phyloP scores from a whole-genome alignment of 305 asterid species.

The Striga hermonthica region DNA sequence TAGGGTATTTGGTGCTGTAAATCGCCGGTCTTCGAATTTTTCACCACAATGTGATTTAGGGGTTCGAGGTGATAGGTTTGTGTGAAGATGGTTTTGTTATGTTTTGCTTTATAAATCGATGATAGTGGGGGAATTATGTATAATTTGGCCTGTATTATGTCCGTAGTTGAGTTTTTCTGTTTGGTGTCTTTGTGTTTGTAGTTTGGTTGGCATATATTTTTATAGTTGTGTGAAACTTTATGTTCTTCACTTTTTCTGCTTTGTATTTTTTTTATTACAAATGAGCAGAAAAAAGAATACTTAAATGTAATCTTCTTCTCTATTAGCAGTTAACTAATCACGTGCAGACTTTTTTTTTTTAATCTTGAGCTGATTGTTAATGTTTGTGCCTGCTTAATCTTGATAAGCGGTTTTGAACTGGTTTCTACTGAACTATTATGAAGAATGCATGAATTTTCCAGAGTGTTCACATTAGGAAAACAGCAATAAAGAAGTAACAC shows the following conservation, averaged over 20 bases:
- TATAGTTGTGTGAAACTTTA: not conserved
- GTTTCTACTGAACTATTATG: too few relatives aligned
- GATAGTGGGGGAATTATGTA: not conserved
- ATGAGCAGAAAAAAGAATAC: too few relatives aligned
- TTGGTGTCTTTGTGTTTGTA: not conserved
- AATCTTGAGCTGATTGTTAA: too few relatives aligned
- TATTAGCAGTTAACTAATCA: too few relatives aligned
- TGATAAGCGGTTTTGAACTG: too few relatives aligned
- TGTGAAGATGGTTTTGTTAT: slow-evolving; percentile 11
- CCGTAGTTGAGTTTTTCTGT: not conserved
- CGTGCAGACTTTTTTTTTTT: too few relatives aligned
- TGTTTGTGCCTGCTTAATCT: too few relatives aligned
- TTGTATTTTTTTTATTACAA: not conserved
- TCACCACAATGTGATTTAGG: slow-evolving; percentile 39
- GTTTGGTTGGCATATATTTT: not conserved
- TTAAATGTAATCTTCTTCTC: too few relatives aligned
- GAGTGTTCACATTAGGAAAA: too few relatives aligned
- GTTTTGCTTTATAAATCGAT: not conserved
- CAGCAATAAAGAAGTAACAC: too few relatives aligned
- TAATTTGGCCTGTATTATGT: not conserved
- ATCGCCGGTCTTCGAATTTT: slow-evolving; percentile 26
- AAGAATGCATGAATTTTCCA: too few relatives aligned
- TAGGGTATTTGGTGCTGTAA: slow-evolving; percentile 17
- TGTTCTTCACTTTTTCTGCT: not conserved
- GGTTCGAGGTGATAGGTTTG: slow-evolving; percentile 31